phyloP scores from a whole-genome alignment of 768 basidiomycete genomes.

The Neoboletus brunneissimus region DNA sequence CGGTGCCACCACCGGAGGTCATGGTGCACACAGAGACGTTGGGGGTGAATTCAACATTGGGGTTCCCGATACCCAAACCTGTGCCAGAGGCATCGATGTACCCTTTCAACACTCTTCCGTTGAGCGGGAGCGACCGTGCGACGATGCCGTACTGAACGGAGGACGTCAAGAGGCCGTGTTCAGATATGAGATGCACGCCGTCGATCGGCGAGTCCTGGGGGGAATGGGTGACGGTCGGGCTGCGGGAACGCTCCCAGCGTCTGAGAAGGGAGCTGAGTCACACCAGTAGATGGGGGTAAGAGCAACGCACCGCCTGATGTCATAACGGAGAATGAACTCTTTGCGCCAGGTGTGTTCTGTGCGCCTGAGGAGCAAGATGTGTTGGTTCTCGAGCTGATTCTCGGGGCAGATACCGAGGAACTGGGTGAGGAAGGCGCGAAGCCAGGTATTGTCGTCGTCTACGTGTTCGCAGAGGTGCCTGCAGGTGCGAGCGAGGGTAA shows the following conservation, averaged over 20 bases:
- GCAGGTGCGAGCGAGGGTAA: slow-evolving; percentile 54
- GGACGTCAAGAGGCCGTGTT: slow-evolving; percentile 53
- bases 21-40: slow-evolving; percentile 60
- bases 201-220: slow-evolving; percentile 61
- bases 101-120: slow-evolving; percentile 66
- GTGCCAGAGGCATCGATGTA: slow-evolving; percentile 64
- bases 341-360: slow-evolving; percentile 62
- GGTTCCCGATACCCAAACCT: slow-evolving; percentile 64
- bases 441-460: slow-evolving; percentile 79
- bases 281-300: neutral
- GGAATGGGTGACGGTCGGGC: slow-evolving; percentile 55
- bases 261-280: slow-evolving; percentile 37
- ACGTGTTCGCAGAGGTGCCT: slow-evolving; percentile 58
- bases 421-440: slow-evolving; percentile 66
- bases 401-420: slow-evolving; percentile 69
- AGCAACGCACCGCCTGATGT: slow-evolving; percentile 47
- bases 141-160: slow-evolving; percentile 70
- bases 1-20: slow-evolving; percentile 61
- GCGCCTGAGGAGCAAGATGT: slow-evolving; percentile 52
- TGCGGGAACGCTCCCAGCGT: slow-evolving; percentile 67
- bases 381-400: slow-evolving; percentile 45
- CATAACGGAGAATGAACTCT: slow-evolving; percentile 62
- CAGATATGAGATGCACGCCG: slow-evolving; percentile 57
- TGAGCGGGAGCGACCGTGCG: slow-evolving; percentile 68
- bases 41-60: slow-evolving; percentile 71